Conservation (phyloP, 2,329 filamentous ascomycete genomes). For the Trichophyton mentagrophytes region DNA sequence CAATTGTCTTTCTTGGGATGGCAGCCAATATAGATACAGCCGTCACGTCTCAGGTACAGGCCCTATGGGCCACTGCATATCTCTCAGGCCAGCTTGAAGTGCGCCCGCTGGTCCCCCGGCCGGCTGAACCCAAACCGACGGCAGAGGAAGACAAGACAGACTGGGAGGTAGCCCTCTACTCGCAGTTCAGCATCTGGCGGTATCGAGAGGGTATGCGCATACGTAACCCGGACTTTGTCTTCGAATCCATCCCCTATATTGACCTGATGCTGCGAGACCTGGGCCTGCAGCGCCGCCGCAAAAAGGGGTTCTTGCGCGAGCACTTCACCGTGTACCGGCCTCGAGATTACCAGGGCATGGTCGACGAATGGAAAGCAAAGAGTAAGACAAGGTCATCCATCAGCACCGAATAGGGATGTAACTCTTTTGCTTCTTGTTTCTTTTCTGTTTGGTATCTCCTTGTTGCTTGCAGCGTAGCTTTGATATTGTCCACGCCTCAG, state of each 20-base stretch:
- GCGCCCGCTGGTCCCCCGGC: neutral
- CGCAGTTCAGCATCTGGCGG: conserved; percentile 56
- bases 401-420: neutral
- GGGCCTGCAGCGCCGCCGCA: conserved; percentile 40
- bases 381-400: neutral
- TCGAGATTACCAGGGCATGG: conserved; percentile 31
- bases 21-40: conserved; percentile 28
- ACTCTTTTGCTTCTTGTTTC: neutral
- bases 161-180: conserved; percentile 49
- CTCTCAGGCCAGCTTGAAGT: conserved; percentile 42
- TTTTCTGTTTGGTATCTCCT: neutral
- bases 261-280: conserved; percentile 56
- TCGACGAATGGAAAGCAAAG: conserved; percentile 27
- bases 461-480: neutral
- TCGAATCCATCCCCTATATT: conserved; percentile 62
- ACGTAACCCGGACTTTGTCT: conserved; percentile 50
- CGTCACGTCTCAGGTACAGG: conserved; percentile 32
- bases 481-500: no score
- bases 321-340: conserved; percentile 28
- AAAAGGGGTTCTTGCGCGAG: conserved; percentile 22
- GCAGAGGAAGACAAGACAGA: conserved; percentile 27
- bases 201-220: conserved; percentile 45
- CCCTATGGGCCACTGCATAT: conserved; percentile 54
- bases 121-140: conserved; percentile 2
- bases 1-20: conserved; percentile 39